Percentiles rank a stretch among this genome's conserved stretches.
Evolutionary conservation across 306 rosid genomes (phyloP).

Genomic region (Ammopiptanthus mongolicus): DNA sequence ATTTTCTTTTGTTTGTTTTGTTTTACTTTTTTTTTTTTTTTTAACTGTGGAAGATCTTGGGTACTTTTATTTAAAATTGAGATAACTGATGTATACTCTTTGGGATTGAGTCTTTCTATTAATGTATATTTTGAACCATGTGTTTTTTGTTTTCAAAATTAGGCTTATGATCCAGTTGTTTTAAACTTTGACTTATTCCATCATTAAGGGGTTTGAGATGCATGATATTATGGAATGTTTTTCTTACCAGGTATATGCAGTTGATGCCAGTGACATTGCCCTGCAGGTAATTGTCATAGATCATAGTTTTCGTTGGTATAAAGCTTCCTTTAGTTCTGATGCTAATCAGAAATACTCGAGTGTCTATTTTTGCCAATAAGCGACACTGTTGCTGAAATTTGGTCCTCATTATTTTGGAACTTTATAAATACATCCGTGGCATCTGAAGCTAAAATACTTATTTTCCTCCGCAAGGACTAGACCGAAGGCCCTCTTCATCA

Average conservation of each 20-base stretch:
- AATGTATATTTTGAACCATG: not conserved
- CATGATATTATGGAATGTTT: slow-evolving; percentile 24
- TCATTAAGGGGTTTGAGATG: slow-evolving; percentile 3
- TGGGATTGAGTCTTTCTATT: not conserved
- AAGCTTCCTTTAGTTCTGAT: not conserved
- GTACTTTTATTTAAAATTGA: not conserved
- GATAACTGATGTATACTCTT: not conserved
- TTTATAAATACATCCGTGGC: not conserved
- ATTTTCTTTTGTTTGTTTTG: too few relatives aligned
- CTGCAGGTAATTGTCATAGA: slow-evolving; percentile 63
- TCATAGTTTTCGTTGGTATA: not conserved
- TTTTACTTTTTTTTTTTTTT: not conserved
- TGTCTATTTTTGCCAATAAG: not conserved
- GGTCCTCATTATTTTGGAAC: not conserved
- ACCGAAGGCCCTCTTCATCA: not conserved
- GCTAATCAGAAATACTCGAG: not conserved
- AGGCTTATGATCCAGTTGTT: slow-evolving; percentile 3
- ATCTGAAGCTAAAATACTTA: not conserved
- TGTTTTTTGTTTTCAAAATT: not conserved
- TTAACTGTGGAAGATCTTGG: not conserved
- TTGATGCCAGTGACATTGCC: slow-evolving; percentile 98
- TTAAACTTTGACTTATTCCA: not conserved
- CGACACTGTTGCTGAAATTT: not conserved
- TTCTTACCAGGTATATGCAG: slow-evolving; percentile 79
- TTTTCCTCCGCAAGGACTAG: not conserved